Evolutionary conservation across 345 rosid genomes (phyloP), one percentile per base, ranked within the genome.

Genomic region (Lumnitzera littorea): DNA sequence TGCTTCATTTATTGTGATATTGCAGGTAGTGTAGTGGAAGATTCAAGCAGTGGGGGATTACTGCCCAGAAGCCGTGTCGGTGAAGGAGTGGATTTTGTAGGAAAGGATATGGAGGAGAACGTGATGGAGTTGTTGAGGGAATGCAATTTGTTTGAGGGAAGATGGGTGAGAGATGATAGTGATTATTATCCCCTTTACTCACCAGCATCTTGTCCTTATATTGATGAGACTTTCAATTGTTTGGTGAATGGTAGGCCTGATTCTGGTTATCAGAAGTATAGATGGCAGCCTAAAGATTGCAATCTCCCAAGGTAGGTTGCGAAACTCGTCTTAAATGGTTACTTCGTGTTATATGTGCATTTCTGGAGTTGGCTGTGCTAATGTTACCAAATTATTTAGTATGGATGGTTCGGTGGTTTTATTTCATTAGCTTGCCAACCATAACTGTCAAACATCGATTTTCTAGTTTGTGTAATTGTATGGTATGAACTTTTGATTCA

Each of bases 141-240:
- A 7, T 80, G 85, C 56, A 67, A 73, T 55, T 14, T 75, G 56
- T 80, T 69, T 72, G 78, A 70, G 27, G 85, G 85, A 59, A 56
- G 57, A 57, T 80, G 85, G 85, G 80, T 65, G 48, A 59, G 46
- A 41, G 80, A 80, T 68, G 70, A 72, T 10, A 62, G 66, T 5
- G 46, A 52, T 13, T 66, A 66, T 25, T 69, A 72, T 56, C 85
- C 82, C 13, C 69, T 74, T 36, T 80, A 65, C 70, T 12, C 48
- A 16, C 72, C 72, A 12, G 80, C 76, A n/a, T 57, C 80, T 50
- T 80, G 82, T 58, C 74, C 82, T n/a, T 51, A 58, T 62, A 70
- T 80, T 29, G 85, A 68, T 54, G 78, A 75, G 68, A 67, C 75
- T 31, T 81, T 81, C 73, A 54, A 75, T 62, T 81, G 80, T 63